Evolutionary conservation across 768 basidiomycete species (phyloP), one percentile per base, ranked within the genome.

Genomic region (Trametes cinnabarina): DNA sequence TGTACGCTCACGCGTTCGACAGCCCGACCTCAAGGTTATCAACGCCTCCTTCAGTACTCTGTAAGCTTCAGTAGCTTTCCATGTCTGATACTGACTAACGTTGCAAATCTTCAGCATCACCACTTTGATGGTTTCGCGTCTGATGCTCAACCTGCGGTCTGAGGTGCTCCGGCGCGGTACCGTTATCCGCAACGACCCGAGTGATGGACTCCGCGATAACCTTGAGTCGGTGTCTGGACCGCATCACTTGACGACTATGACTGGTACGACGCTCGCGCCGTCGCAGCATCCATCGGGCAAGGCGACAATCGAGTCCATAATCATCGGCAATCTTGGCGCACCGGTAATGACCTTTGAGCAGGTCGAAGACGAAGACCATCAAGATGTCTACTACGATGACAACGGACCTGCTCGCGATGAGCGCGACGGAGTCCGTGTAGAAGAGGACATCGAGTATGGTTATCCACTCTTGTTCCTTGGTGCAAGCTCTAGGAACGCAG

Each of bases 291-390:
- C 34, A 26, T 34, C 55, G 0, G 55, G 39, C 2, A 47, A 48
- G 55, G 23, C 39, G n/a, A 57, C 59, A 20, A 41, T 60, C 51
- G 47, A 49, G 42, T 54, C 55, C 25, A 60, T 41, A 39, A 50
- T 65, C 51, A 57, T 63, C 28, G 64, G 62, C 28, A 65, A 65
- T 51, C 64, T 65, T 40, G 64, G 64, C 26, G 64, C 55, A 7
- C 58, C 58, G 17, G 47, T 61, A 28, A 39, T 65, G 44, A 56
- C 56, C 26, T 55, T 58, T 51, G 60, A 57, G 59, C 43, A n/a
- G 37, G 87, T 90, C 69, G 88, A 22, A 11, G 23, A 90, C 74
- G 89, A 92, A 66, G 88, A 92, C 71, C 87, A 88, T 35, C 32
- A 54, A 47, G 51, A 51, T 20, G 40, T 51, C 6, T 40, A 51